These are phyloP conservation scores for Carex cristatella DNA, from an alignment of 176 grass and related monocot species.

Conservation along the genomic window DNA sequence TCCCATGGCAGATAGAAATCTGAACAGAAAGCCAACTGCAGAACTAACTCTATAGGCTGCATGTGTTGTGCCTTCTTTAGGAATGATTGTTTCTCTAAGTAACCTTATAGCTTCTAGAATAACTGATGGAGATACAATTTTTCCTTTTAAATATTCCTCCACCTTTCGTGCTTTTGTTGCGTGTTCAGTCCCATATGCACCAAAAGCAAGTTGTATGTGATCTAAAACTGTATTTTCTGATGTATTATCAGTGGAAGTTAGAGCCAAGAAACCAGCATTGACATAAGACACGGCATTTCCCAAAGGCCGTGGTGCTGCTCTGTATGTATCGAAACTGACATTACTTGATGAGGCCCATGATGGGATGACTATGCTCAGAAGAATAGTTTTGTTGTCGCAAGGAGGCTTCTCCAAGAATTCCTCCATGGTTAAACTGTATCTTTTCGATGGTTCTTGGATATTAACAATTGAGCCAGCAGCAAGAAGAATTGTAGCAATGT, in stretches of 20 bases:
- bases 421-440: conserved; percentile 24
- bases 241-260: conserved; percentile 8
- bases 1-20: conserved; percentile 14
- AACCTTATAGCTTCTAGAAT: conserved; percentile 30
- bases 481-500: conserved; percentile 44
- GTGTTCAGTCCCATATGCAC: conserved; percentile 30
- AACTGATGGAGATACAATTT: conserved; percentile 12
- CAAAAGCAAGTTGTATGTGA: conserved; percentile 29
- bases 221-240: conserved; percentile 1
- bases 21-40: conserved; percentile 33
- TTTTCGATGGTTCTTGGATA: conserved; percentile 27
- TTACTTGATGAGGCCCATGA: conserved; percentile 6
- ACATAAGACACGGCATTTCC: conserved; percentile 39
- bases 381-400: conserved; percentile 22
- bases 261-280: conserved; percentile 33
- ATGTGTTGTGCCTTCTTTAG: conserved; percentile 29
- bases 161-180: conserved; percentile 33
- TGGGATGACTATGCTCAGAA: conserved; percentile 38
- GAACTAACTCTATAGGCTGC: conserved; percentile 26
- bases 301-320: conserved; percentile 32
- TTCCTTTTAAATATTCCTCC: conserved; percentile 34
- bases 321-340: conserved; percentile 33
- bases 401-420: conserved; percentile 36
- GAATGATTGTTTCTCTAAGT: conserved; percentile 31
- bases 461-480: conserved; percentile 27